Evolutionary conservation across 192 early-diverging fungal species (phyloP), one percentile per base, ranked within the genome.

Genomic region (Podila clonocystis): DNA sequence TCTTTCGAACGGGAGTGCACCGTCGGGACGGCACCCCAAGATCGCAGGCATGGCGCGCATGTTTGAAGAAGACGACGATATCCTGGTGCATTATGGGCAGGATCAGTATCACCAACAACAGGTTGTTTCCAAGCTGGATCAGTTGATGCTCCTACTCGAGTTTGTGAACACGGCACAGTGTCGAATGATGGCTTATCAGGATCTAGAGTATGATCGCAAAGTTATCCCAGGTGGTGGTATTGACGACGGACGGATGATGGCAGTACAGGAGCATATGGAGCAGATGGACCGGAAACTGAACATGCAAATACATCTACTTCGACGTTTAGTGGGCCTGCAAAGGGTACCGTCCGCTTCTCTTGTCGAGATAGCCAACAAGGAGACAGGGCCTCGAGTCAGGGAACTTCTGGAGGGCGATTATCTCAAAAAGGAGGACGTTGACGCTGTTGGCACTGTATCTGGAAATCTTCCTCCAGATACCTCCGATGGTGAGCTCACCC

Each of bases 161-260:
- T 80, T 80, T 61, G 70, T 80, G 30, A 80, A 80, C 58, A 80
- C 77, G 1, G 77, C 77, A 1, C 77, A 80, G 34, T 80, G 77
- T 58, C 70, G 77, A 9, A 80, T 80, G 70, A 80, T 80, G 77
- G 77, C 77, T 2, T 80, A 80, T 20, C 77, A 80, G 41, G 77
- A 80, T 26, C 33, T 73, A 11, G 65, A 80, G 52, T 73, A 63
- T 36, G 77, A 80, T 55, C 68, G 68, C 22, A 57, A 57, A 1
- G 11, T 12, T 36, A 28, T 26, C 20, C 13, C 33, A 15, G 9
- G 11, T 20, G 22, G 36, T 30, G 73, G 65, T 61, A 72, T 91
- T 82, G 48, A 91, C 87, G 48, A 90, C 87, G 29, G 86, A 76
- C 45, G 86, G 74, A 38, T 91, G 90, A 70, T 90, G 73, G 78